These are phyloP conservation scores for Fusarium chaquense DNA, from an alignment of 2,329 filamentous ascomycete genomes.

Conservation along the genomic window DNA sequence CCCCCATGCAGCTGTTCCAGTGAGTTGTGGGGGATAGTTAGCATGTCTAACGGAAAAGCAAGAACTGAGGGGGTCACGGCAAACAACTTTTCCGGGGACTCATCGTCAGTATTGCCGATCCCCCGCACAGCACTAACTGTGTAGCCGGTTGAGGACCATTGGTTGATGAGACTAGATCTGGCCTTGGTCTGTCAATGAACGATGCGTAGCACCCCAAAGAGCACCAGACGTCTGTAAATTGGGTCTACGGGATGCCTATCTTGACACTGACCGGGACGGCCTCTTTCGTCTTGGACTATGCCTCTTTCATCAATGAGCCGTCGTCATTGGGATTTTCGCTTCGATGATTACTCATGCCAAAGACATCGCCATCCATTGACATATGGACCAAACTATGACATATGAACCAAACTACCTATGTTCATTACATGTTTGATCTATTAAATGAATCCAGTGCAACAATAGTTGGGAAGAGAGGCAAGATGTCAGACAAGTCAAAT, in stretches of 20 bases:
- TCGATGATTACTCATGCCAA: too few relatives aligned
- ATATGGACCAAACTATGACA: too few relatives aligned
- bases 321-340: too few relatives aligned
- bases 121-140: conserved; percentile 8
- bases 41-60: conserved; percentile 12
- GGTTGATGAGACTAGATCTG: neutral
- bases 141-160: neutral
- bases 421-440: too few relatives aligned
- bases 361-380: too few relatives aligned
- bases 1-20: neutral
- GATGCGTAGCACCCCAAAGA: neutral
- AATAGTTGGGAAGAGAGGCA: too few relatives aligned
- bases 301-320: too few relatives aligned
- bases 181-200: neutral
- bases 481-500: neutral
- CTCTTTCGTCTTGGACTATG: neutral
- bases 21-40: neutral
- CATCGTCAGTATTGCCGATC: conserved; percentile 11
- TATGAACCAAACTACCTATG: too few relatives aligned
- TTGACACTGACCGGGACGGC: too few relatives aligned
- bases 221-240: neutral
- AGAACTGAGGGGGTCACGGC: neutral
- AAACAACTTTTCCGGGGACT: conserved; percentile 18
- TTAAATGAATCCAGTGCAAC: too few relatives aligned
- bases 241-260: too few relatives aligned